Percentiles rank a stretch among this genome's conserved stretches.
These are phyloP conservation scores for Phlyctochytrium bullatum DNA, from an alignment of 192 early-diverging fungal species.

Conservation along the genomic window DNA sequence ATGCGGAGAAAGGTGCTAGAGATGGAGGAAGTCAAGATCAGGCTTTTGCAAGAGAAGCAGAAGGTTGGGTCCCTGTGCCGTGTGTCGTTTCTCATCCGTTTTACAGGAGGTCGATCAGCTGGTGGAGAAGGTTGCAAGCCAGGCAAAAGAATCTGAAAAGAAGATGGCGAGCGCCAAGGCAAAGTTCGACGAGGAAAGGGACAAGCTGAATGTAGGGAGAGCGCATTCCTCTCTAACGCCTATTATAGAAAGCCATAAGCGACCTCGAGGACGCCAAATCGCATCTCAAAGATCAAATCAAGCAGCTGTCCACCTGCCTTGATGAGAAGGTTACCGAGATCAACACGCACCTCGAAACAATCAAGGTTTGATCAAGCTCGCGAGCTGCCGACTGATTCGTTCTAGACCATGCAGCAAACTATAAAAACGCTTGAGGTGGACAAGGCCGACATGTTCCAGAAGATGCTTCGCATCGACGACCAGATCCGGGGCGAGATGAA, in stretches of 20 bases:
- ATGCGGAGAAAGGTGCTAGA: background rate
- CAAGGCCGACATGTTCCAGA: constrained; percentile 53
- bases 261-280: constrained; percentile 37
- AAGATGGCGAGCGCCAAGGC: background rate
- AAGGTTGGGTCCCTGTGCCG: background rate
- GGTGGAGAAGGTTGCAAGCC: background rate
- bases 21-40: constrained; percentile 56
- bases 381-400: background rate
- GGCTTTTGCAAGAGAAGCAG: constrained; percentile 30
- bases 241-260: constrained; percentile 29
- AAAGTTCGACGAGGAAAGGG: background rate
- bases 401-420: constrained; percentile 13
- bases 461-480: constrained; percentile 50
- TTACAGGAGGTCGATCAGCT: background rate
- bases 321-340: constrained; percentile 53
- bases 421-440: constrained; percentile 44
- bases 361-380: constrained; percentile 20
- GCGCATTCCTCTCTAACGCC: constrained; percentile 25
- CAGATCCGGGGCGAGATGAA: constrained; percentile 44
- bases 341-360: constrained; percentile 42
- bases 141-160: no score
- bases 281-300: constrained; percentile 22
- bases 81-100: background rate
- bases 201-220: constrained; percentile 4
- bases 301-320: constrained; percentile 26